Evolutionary conservation across 208 protist genomes (phyloP).

Genomic region (Herpetomonas samuelpessoai): DNA sequence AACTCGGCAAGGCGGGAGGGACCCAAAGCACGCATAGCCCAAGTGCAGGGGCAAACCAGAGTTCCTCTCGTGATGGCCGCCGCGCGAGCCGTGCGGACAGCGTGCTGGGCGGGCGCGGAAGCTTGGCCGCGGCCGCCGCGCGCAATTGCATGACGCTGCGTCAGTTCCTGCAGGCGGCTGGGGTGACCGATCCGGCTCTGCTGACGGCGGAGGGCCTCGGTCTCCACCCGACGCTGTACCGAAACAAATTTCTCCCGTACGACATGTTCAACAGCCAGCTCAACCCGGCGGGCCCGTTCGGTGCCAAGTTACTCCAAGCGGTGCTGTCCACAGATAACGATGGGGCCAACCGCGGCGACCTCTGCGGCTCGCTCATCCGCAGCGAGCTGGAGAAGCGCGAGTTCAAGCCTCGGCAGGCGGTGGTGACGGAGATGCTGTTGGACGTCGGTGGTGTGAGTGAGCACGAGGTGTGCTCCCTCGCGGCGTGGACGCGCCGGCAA

Average conservation of each 20-base stretch:
- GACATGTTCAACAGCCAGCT: slow-evolving; percentile 68
- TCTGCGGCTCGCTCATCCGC: slow-evolving; percentile 77
- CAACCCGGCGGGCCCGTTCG: slow-evolving; percentile 73
- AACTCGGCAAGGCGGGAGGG: too few species aligned
- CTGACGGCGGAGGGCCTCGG: slow-evolving; percentile 87
- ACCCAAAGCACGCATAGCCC: background rate
- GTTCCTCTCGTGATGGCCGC: too few species aligned
- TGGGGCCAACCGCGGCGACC: slow-evolving; percentile 70
- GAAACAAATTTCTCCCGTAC: slow-evolving; percentile 83
- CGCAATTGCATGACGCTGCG: slow-evolving; percentile 40
- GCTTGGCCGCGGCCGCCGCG: background rate
- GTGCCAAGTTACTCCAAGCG: slow-evolving; percentile 68
- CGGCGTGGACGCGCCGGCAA: slow-evolving; percentile 76
- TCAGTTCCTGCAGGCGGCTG: slow-evolving; percentile 56
- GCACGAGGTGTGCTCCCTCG: slow-evolving; percentile 65
- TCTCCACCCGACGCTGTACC: slow-evolving; percentile 78
- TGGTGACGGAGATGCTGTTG: slow-evolving; percentile 75
- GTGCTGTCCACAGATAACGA: slow-evolving; percentile 55
- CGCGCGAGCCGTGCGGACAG: background rate
- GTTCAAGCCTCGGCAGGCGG: slow-evolving; percentile 47
- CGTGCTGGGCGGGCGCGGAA: background rate
- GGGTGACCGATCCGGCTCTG: slow-evolving; percentile 56
- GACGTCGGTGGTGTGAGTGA: slow-evolving; percentile 65
- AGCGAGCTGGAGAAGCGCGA: slow-evolving; percentile 78
- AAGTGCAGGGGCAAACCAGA: background rate